Evolutionary conservation across 768 basidiomycete species (phyloP).

Genomic region (Macrolepiota fuliginosa): DNA sequence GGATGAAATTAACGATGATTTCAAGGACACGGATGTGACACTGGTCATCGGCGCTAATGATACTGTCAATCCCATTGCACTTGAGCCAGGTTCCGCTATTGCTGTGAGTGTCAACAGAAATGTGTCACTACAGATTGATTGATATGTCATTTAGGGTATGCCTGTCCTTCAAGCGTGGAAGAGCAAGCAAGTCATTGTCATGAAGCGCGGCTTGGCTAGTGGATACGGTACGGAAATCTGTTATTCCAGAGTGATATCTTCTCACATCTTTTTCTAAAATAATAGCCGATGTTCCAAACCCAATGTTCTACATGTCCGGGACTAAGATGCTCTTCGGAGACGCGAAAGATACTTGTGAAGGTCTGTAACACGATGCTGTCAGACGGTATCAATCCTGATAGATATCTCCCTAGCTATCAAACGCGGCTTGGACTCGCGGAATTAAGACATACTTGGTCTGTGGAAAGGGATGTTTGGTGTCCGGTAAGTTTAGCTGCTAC

Average conservation of each 20-base stretch:
- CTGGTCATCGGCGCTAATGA: slow-evolving; percentile 92
- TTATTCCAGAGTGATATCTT: background rate
- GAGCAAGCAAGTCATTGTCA: slow-evolving; percentile 88
- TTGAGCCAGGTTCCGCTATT: slow-evolving; percentile 84
- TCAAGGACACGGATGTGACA: slow-evolving; percentile 84
- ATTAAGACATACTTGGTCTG: background rate
- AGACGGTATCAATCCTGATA: slow-evolving; percentile 1
- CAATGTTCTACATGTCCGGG: slow-evolving; percentile 90
- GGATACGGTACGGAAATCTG: slow-evolving; percentile 63
- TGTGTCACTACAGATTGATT: background rate
- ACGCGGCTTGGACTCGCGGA: slow-evolving; percentile 46
- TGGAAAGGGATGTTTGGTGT: no score
- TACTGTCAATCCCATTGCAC: slow-evolving; percentile 87
- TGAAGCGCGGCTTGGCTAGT: slow-evolving; percentile 89
- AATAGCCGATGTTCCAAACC: slow-evolving; percentile 86
- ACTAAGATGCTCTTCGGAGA: slow-evolving; percentile 93
- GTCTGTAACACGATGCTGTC: slow-evolving; percentile 27
- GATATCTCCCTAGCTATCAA: slow-evolving; percentile 46
- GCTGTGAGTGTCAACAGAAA: slow-evolving; percentile 40
- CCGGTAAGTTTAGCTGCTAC: no score
- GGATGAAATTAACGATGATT: slow-evolving; percentile 95
- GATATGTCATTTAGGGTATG: slow-evolving; percentile 56
- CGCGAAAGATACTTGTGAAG: slow-evolving; percentile 89
- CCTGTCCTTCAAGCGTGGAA: slow-evolving; percentile 92
- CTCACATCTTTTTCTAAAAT: slow-evolving; percentile 10